These are phyloP conservation scores for Prunus padus DNA, from an alignment of 306 rosid genomes.

Conservation along the genomic window DNA sequence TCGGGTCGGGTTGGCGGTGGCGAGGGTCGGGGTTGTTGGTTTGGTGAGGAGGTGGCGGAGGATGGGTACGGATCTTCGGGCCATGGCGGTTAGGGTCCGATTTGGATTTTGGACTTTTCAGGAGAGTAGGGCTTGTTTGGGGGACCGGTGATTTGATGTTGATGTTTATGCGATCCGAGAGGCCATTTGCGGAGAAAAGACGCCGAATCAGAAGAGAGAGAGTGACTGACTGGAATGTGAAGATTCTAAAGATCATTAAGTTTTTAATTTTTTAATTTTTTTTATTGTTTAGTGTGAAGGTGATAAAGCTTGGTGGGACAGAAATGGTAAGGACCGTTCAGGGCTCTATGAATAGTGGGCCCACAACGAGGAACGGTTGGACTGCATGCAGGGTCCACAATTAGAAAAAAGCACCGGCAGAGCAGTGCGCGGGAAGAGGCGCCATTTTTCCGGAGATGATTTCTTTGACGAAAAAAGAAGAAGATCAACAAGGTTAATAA, in stretches of 20 bases:
- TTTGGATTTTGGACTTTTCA: not conserved
- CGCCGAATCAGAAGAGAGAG: not conserved
- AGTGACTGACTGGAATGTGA: not conserved
- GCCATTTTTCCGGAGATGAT: not conserved
- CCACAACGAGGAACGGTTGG: not conserved
- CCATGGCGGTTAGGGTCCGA: slow-evolving; percentile 40
- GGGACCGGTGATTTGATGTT: slow-evolving; percentile 14
- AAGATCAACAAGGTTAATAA: too few species aligned
- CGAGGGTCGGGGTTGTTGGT: slow-evolving; percentile 25
- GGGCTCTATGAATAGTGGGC: not conserved
- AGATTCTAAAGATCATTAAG: not conserved
- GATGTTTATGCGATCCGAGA: slow-evolving; percentile 19
- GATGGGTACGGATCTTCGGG: slow-evolving; percentile 37
- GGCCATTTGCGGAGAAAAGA: slow-evolving; percentile 26
- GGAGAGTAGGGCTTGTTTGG: not conserved
- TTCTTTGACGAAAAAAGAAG: too few species aligned
- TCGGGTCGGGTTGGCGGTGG: slow-evolving; percentile 38
- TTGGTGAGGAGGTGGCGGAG: slow-evolving; percentile 23
- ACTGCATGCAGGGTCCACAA: not conserved
- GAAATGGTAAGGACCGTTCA: not conserved
- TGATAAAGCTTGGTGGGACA: not conserved
- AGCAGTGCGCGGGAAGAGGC: not conserved
- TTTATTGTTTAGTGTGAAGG: not conserved
- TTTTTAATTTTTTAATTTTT: not conserved
- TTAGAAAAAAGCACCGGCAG: not conserved